phyloP scores from a whole-genome alignment of 306 rosid genomes.

The Corylus avellana region DNA sequence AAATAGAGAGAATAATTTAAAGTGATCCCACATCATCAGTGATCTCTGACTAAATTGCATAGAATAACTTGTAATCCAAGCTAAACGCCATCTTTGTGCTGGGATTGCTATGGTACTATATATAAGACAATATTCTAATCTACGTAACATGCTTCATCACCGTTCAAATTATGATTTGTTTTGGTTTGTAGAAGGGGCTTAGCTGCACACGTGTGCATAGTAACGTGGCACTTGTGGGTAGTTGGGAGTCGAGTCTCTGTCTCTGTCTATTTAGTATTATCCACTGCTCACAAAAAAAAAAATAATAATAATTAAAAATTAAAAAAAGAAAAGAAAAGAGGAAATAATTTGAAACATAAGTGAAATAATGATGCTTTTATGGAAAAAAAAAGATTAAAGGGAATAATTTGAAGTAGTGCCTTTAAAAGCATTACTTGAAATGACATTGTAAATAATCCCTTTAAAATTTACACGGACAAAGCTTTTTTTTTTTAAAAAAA shows the following conservation, averaged over 20 bases:
- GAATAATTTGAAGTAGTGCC: too few relatives aligned
- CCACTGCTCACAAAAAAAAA: not conserved
- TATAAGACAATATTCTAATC: not conserved
- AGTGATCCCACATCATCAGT: conserved; percentile 24
- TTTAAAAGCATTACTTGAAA: too few relatives aligned
- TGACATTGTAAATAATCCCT: too few relatives aligned
- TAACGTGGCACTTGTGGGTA: conserved; percentile 22
- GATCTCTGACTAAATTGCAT: conserved; percentile 17
- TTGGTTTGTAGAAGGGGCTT: conserved; percentile 10
- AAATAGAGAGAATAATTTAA: conserved; percentile 26
- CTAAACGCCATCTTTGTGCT: conserved; percentile 23
- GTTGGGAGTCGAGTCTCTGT: conserved; percentile 26
- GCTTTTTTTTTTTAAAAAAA: too few relatives aligned
- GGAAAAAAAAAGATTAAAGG: too few relatives aligned
- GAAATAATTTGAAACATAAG: too few relatives aligned
- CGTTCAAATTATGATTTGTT: not conserved
- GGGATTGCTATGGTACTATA: not conserved
- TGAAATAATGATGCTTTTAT: too few relatives aligned
- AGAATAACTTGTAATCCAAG: conserved; percentile 53
- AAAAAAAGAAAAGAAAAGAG: too few relatives aligned
- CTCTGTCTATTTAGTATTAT: not conserved
- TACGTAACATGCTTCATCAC: conserved; percentile 5
- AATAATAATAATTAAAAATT: too few relatives aligned
- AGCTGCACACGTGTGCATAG: conserved; percentile 33
- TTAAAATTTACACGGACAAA: too few relatives aligned